A percentile compares a stretch with the other conserved stretches of the same genome.
Evolutionary conservation across 192 early-diverging fungal species (phyloP).

Genomic region (Mortierella antarctica): DNA sequence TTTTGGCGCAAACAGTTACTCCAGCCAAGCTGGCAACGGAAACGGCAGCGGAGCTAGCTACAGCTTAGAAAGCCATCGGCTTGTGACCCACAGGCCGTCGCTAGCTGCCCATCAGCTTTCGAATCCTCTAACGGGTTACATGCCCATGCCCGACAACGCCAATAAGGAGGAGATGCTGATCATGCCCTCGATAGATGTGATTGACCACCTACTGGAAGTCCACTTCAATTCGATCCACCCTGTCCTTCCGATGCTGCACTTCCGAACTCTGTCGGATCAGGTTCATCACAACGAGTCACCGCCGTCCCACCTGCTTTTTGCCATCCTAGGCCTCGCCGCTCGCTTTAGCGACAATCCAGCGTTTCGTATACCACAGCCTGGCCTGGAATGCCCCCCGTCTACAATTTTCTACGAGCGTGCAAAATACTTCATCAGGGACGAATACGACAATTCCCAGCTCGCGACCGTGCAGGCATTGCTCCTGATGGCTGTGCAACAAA

Average conservation of each 20-base stretch:
- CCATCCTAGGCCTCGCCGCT: constrained; percentile 62
- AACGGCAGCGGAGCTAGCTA: no score
- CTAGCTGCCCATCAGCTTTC: constrained; percentile 13
- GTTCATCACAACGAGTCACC: constrained; percentile 34
- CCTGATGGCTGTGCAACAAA: constrained; percentile 74
- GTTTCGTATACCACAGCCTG: constrained; percentile 57
- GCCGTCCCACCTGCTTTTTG: constrained; percentile 61
- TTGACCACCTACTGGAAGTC: constrained; percentile 66
- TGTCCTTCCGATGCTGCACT: constrained; percentile 73
- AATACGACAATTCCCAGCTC: constrained; percentile 68
- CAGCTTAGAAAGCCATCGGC: neutral
- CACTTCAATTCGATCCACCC: constrained; percentile 79
- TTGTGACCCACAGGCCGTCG: no score
- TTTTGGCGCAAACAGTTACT: neutral
- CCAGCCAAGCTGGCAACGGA: no score
- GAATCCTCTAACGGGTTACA: constrained; percentile 34
- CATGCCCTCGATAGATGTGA: constrained; percentile 69
- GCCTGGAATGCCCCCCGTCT: constrained; percentile 48
- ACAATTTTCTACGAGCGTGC: constrained; percentile 75
- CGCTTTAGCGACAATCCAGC: constrained; percentile 56
- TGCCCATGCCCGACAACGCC: constrained; percentile 5
- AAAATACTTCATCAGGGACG: constrained; percentile 74
- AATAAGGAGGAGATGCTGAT: constrained; percentile 23
- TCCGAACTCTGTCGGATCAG: constrained; percentile 45
- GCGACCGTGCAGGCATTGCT: constrained; percentile 75